A percentile compares a stretch with the other conserved stretches of the same genome.
Conservation (phyloP, 768 basidiomycete species). For the Mycena vulgaris region DNA sequence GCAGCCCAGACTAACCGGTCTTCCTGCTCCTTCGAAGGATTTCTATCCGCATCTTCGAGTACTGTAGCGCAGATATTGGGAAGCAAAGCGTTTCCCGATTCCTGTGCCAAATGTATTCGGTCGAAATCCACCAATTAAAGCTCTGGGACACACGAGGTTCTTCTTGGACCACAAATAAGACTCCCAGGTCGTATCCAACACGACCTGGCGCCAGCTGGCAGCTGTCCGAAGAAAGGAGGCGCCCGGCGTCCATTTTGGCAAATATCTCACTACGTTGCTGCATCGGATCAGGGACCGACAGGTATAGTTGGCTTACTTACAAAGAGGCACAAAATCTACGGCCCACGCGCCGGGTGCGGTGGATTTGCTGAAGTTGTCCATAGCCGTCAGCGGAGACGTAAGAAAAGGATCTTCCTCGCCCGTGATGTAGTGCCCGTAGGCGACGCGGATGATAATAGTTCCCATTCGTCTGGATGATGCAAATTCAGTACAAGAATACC, state of each 20-base stretch:
- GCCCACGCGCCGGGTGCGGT: conserved; percentile 52
- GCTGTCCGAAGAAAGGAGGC: background rate
- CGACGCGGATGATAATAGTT: background rate
- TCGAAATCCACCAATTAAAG: background rate
- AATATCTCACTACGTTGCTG: conserved; percentile 7
- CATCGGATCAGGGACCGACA: no score
- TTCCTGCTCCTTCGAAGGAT: background rate
- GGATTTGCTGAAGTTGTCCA: conserved; percentile 51
- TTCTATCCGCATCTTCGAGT: background rate
- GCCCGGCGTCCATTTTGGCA: conserved; percentile 18
- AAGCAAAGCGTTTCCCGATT: background rate
- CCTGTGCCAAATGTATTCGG: background rate
- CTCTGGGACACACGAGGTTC: background rate
- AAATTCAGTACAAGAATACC: no score
- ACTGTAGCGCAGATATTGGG: conserved; percentile 16
- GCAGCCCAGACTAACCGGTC: background rate
- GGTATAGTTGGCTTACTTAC: no score
- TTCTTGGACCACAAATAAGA: conserved; percentile 23
- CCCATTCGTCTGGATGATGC: conserved; percentile 4
- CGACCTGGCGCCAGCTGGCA: background rate
- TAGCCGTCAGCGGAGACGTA: conserved; percentile 47
- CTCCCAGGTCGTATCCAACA: background rate
- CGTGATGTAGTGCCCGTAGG: conserved; percentile 1
- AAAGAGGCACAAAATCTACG: conserved; percentile 47
- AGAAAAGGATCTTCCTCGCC: conserved; percentile 46